A percentile compares a stretch with the other conserved stretches of the same genome.
Conservation (phyloP, 208 protist species). For the Leishmania mexicana region DNA sequence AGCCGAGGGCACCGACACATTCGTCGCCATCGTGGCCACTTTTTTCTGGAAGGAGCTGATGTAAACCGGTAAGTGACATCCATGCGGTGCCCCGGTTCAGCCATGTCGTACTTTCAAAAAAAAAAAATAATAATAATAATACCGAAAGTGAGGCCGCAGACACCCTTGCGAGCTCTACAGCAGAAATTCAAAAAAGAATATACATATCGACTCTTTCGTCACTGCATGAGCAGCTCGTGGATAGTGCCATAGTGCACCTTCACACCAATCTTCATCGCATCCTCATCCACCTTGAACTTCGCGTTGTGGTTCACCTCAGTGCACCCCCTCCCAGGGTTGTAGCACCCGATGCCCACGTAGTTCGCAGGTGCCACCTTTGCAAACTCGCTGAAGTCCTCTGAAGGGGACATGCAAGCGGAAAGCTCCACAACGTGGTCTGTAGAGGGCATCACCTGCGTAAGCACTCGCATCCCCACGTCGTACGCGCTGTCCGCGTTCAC, state of each 20-base stretch:
- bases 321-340: constrained; percentile 35
- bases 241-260: constrained; percentile 31
- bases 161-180: background rate
- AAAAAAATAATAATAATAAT: background rate
- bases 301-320: constrained; percentile 49
- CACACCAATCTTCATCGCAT: constrained; percentile 51
- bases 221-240: constrained; percentile 21
- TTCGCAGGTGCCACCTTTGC: constrained; percentile 37
- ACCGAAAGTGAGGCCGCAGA: background rate
- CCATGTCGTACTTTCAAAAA: background rate
- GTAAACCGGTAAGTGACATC: background rate
- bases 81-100: background rate
- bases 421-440: constrained; percentile 34
- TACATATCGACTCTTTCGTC: background rate
- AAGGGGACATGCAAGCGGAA: constrained; percentile 29
- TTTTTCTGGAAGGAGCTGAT: background rate
- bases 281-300: constrained; percentile 56
- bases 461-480: constrained; percentile 36
- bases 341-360: constrained; percentile 50
- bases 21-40: too few species aligned
- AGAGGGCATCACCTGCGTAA: constrained; percentile 29
- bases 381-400: constrained; percentile 62
- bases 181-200: background rate
- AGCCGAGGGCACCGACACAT: background rate
- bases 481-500: constrained; percentile 47